Evolutionary conservation across 169 alveolate species (phyloP), one percentile per base, ranked within the genome.

Genomic region (Ichthyophthirius multifiliis): DNA sequence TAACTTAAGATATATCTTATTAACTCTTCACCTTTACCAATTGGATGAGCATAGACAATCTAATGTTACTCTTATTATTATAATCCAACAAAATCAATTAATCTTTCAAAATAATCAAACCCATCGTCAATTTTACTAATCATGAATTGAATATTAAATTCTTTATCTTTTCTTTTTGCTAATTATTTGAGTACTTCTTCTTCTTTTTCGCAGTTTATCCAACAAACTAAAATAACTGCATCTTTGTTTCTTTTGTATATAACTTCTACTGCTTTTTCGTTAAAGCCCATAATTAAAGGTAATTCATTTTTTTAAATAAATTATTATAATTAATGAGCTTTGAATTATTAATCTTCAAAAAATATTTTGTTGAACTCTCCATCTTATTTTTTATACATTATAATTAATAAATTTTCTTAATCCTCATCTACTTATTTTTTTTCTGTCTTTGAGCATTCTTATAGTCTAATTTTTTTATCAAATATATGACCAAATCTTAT

Each of bases 61-160:
- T 95, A 46, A 89, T 32, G 3, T 78, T 39, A 7, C 83, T 73
- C 27, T 81, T 86, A 20, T 78, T 83, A 9, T 84, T 92, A 30
- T 43, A 43, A 10, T 10, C 94, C 94, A 31, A 91, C 67, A 85
- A 74, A 90, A 75, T 93, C 95, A 39, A 90, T 89, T 43, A 93
- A 84, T 84, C 93, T 89, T 55, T 87, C 71, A 55, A 44, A 81
- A 65, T 71, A 67, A 48, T 89, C 93, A 74, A 85, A 74, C 32
- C 95, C 94, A 35, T 89, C 93, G 31, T 77, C 81, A 3, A 77
- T 79, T 41, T 84, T 89, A 15, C 90, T 76, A 37, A 41, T 55
- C 37, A 87, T 71, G 80, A 90, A 85, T 64, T 84, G 73, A 64
- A 89, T 35, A 79, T 74, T 71, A 39, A 55, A 55, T 55, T 55